These are phyloP conservation scores for Pugionium cornutum DNA, from an alignment of 345 rosid species.

Conservation along the genomic window DNA sequence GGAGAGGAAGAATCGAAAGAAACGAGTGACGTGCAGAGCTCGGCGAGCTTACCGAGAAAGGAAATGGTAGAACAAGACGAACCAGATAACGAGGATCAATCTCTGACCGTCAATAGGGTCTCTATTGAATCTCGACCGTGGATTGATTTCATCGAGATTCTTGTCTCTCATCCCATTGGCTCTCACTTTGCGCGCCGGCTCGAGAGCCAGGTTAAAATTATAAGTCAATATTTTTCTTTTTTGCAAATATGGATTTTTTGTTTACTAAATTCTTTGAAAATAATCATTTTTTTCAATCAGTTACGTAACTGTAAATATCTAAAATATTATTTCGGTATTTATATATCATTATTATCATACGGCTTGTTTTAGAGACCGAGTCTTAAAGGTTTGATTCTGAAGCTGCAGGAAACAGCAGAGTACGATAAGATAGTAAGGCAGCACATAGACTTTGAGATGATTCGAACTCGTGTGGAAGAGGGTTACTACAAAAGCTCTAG, in stretches of 20 bases:
- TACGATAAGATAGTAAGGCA: slow-evolving; percentile 53
- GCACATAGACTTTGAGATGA: slow-evolving; percentile 55
- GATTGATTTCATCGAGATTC: slow-evolving; percentile 47
- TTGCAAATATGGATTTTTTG: too few relatives aligned
- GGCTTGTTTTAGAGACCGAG: neutral
- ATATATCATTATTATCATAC: too few relatives aligned
- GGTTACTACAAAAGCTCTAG: slow-evolving; percentile 50
- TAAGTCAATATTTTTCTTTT: neutral
- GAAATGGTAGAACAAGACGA: slow-evolving; percentile 43
- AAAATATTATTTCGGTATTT: too few relatives aligned
- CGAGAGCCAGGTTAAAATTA: slow-evolving; percentile 52
- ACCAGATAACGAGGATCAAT: neutral
- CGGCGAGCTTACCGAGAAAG: slow-evolving; percentile 49
- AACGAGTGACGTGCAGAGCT: slow-evolving; percentile 68
- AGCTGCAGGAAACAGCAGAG: slow-evolving; percentile 51
- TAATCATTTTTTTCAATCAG: too few relatives aligned
- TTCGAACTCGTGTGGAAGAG: slow-evolving; percentile 49
- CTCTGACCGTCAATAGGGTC: too few relatives aligned
- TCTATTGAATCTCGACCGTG: slow-evolving; percentile 54
- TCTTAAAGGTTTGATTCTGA: slow-evolving; percentile 2
- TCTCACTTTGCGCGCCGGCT: slow-evolving; percentile 62
- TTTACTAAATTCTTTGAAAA: too few relatives aligned
- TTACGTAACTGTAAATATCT: too few relatives aligned
- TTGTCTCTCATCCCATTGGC: slow-evolving; percentile 55
- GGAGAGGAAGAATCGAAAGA: slow-evolving; percentile 4